Base-by-base conservation (phyloP, 257 asterid genomes). In the Voacanga thouarsii region DNA sequence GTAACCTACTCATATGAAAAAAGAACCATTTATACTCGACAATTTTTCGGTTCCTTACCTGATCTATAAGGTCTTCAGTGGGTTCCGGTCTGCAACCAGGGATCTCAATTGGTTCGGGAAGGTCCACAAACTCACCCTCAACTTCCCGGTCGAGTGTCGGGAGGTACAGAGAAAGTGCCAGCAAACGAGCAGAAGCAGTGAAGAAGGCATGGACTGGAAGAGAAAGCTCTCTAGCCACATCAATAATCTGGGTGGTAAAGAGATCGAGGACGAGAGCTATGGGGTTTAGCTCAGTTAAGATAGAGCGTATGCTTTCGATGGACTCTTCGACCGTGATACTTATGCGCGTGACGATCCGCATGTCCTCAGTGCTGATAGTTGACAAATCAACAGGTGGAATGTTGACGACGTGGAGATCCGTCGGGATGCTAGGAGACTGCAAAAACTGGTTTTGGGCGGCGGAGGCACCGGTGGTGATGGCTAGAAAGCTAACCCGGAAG, bases 21-120 rank as follows among this genome's bases (percentile, higher is more conserved):
- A 84, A 74, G 28, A 55, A 85, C 84, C 89, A 88, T 44, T 79
- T 84, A 69, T 88, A 84, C 1, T 84, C 91, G 6, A 82, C 91
- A n/a, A 72, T 83, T 3, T 83, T 80, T 33, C 89, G 65, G 63
- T 88, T 79, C 63, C 59, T 69, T 43, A 86, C 80, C 65, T 71
- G 85, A 45, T 84, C 86, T 0, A 81, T 68, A 14, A 86, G 80
- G 43, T 86, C 84, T 1, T 57, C 77, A 5, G 71, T 70, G 14
- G 76, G 80, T 21, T 81, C 72, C 1, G 82, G 19, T 30, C 59
- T 80, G 75, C 87, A 83, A 4, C 89, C 90, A 0, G 92, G 90
- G 44, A 77, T 63, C 21, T 81, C 70, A 44, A 88, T 68, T 9
- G 88, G 84, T 45, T 59, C 80, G 0, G 72, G 80, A 7, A 86